Evolutionary conservation across 2,329 filamentous ascomycete species (phyloP).

Genomic region (Apiospora koreana): DNA sequence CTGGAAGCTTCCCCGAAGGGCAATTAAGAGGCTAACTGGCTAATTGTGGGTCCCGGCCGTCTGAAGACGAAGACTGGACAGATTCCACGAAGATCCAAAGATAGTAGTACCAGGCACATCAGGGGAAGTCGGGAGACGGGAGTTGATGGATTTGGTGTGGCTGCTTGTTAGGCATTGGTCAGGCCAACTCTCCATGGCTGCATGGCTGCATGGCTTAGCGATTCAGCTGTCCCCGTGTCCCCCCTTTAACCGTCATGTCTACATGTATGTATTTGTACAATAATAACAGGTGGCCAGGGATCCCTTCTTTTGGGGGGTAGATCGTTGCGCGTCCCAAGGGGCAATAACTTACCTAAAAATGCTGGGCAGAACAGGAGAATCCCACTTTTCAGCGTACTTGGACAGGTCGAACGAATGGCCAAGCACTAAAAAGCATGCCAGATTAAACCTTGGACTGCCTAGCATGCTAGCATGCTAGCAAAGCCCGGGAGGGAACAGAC

Average conservation of each 20-base stretch:
- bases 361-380: not conserved
- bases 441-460: slow-evolving; percentile 1
- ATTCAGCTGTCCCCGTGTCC: not conserved
- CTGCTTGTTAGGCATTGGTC: not conserved
- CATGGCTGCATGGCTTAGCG: not conserved
- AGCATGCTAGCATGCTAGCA: too few relatives aligned
- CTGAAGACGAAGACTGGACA: not conserved
- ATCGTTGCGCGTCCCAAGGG: not conserved
- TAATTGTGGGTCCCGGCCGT: not conserved
- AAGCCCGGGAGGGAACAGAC: slow-evolving; percentile 12
- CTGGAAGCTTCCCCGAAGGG: not conserved
- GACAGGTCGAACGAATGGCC: not conserved
- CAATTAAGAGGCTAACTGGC: not conserved
- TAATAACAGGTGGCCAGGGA: slow-evolving; percentile 6
- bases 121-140: too few relatives aligned
- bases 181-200: not conserved
- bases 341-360: not conserved
- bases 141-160: too few relatives aligned
- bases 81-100: not conserved
- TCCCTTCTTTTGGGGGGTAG: not conserved
- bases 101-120: too few relatives aligned
- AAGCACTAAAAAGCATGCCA: not conserved
- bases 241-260: not conserved
- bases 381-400: not conserved
- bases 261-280: not conserved